Conservation (phyloP, 2,329 filamentous ascomycete species). For the Exophiala phaeomuriformis region DNA sequence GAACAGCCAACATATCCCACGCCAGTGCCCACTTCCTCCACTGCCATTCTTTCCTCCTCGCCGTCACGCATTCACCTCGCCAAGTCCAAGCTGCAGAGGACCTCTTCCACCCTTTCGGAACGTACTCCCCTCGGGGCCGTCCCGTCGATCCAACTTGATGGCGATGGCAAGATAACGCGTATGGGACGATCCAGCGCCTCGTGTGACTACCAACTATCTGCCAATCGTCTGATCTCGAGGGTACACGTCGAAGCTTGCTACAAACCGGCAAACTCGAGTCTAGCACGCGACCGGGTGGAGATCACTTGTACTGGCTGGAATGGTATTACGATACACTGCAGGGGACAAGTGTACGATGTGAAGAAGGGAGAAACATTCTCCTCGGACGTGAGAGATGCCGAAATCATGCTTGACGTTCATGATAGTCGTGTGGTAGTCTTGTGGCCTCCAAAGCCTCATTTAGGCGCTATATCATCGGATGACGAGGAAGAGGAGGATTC, state of each 20-base stretch:
- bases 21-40: conserved; percentile 87
- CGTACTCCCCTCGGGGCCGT: conserved; percentile 76
- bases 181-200: conserved; percentile 95
- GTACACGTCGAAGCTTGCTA: conserved; percentile 87
- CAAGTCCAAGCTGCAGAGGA: conserved; percentile 53
- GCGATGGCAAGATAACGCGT: conserved; percentile 69
- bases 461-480: conserved; percentile 26
- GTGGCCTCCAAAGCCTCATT: conserved; percentile 60
- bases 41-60: conserved; percentile 81
- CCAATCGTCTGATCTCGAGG: conserved; percentile 86
- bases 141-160: conserved; percentile 71
- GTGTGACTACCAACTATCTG: conserved; percentile 88
- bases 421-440: conserved; percentile 81
- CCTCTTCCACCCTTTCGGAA: conserved; percentile 61
- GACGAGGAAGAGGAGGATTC: conserved; percentile 47
- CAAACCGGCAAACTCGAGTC: conserved; percentile 58
- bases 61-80: conserved; percentile 53
- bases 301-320: conserved; percentile 95
- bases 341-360: conserved; percentile 77
- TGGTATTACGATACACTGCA: conserved; percentile 84
- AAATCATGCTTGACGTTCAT: conserved; percentile 93
- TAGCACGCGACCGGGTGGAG: conserved; percentile 71
- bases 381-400: conserved; percentile 76
- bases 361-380: conserved; percentile 82
- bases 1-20: conserved; percentile 69